Conservation (phyloP, 2,329 filamentous ascomycete genomes). For the Nigrospora oryzae region DNA sequence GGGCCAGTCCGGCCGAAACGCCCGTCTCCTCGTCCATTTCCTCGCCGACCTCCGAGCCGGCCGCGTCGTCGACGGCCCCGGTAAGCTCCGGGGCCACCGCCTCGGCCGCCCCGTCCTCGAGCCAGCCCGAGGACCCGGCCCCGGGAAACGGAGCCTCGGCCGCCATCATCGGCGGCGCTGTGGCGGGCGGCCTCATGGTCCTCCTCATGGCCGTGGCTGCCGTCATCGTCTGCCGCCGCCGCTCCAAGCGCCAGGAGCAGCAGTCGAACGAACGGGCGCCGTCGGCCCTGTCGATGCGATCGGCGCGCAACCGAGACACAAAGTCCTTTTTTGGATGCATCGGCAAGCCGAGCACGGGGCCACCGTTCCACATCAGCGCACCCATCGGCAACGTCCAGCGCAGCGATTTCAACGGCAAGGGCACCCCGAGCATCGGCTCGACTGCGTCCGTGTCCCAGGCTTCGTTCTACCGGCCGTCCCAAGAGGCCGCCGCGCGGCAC, state of each 20-base stretch:
- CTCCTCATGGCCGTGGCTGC: not conserved
- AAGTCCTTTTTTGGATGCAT: not conserved
- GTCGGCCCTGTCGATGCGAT: too few relatives aligned
- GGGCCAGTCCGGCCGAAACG: constrained; percentile 1
- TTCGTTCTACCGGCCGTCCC: too few relatives aligned
- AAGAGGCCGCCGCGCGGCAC: too few relatives aligned
- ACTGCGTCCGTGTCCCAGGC: not conserved
- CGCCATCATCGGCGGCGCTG: constrained; percentile 18
- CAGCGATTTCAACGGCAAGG: not conserved
- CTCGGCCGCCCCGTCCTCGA: constrained; percentile 7
- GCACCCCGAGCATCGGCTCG: not conserved
- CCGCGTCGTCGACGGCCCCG: constrained; percentile 1
- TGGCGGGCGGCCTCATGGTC: not conserved
- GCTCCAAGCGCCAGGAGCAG: not conserved
- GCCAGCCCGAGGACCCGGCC: constrained; percentile 6
- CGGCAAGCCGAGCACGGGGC: not conserved
- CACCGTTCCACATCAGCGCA: not conserved
- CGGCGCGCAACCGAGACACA: not conserved
- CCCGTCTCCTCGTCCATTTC: not conserved
- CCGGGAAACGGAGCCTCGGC: constrained; percentile 11
- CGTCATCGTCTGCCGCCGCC: not conserved
- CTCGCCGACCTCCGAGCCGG: not conserved
- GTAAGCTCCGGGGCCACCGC: constrained; percentile 6
- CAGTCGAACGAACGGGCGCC: too few relatives aligned
- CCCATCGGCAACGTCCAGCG: not conserved